Conservation (phyloP, 805 yeast genomes). For the Ogataea populi-albae region DNA sequence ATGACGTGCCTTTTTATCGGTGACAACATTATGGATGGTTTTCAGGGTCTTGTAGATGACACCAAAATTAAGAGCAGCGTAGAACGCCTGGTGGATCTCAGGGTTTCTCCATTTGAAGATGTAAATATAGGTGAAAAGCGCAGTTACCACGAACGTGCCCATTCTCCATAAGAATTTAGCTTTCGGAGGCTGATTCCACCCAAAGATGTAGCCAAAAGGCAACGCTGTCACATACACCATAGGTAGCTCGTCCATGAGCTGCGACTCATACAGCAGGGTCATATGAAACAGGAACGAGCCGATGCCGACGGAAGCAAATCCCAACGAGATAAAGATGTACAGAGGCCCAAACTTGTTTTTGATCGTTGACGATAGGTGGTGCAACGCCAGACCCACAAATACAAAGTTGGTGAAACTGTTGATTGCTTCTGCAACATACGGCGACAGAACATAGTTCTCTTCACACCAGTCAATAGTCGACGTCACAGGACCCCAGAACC, state of each 20-base stretch:
- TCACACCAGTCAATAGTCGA: slow-evolving; percentile 99
- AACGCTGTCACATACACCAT: slow-evolving; percentile 98
- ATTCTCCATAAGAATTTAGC: slow-evolving; percentile 20
- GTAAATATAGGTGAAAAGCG: slow-evolving; percentile 63
- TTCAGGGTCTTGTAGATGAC: slow-evolving; percentile 58
- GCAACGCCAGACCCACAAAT: slow-evolving; percentile 31
- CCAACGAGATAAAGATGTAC: slow-evolving; percentile 68
- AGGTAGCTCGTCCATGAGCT: slow-evolving; percentile 91
- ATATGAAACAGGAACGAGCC: slow-evolving; percentile 97
- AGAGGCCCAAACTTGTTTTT: slow-evolving; percentile 64
- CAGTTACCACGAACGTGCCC: slow-evolving; percentile 32
- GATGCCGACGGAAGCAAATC: slow-evolving; percentile 85
- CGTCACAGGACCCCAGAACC: slow-evolving; percentile 75
- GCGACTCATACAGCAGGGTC: slow-evolving; percentile 88
- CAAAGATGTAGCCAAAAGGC: slow-evolving; percentile 54
- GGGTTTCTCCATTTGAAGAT: slow-evolving; percentile 72
- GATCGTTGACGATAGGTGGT: slow-evolving; percentile 51
- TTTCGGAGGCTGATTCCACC: slow-evolving; percentile 27
- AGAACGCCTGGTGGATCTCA: slow-evolving; percentile 82
- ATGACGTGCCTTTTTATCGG: slow-evolving; percentile 19
- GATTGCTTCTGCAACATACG: slow-evolving; percentile 84
- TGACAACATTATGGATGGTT: slow-evolving; percentile 23
- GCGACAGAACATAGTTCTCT: slow-evolving; percentile 86
- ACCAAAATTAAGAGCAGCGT: slow-evolving; percentile 72
- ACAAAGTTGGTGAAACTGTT: slow-evolving; percentile 74